Evolutionary conservation across 768 basidiomycete genomes (phyloP).

Genomic region (Tricholoma sp.): DNA sequence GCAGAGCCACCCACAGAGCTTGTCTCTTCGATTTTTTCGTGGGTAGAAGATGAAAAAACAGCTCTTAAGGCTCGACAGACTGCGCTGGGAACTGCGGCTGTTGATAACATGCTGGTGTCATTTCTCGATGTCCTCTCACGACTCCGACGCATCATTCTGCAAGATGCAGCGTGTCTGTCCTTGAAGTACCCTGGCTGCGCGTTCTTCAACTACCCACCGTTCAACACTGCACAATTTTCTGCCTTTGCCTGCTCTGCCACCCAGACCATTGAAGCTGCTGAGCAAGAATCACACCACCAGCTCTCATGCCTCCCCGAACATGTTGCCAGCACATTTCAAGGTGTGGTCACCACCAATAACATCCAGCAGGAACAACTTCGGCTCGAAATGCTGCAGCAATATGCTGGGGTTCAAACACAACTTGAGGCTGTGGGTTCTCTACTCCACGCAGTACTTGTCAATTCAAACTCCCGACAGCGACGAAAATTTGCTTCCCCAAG

Average conservation of each 20-base stretch:
- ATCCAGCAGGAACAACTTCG: neutral
- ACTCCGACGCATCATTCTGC: neutral
- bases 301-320: too few relatives aligned
- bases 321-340: neutral
- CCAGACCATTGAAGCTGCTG: neutral
- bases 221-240: neutral
- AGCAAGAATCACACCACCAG: neutral
- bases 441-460: neutral
- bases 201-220: neutral
- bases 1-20: slow-evolving; percentile 20
- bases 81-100: slow-evolving; percentile 1
- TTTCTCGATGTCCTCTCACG: slow-evolving; percentile 10
- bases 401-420: neutral
- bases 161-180: neutral
- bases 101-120: slow-evolving; percentile 21
- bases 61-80: slow-evolving; percentile 2
- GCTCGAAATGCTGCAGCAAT: neutral
- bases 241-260: neutral
- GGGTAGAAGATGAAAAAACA: slow-evolving; percentile 18
- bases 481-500: neutral
- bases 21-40: slow-evolving; percentile 18
- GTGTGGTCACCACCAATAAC: slow-evolving; percentile 1
- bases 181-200: neutral
- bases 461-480: neutral
- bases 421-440: neutral